phyloP scores from a whole-genome alignment of 2,329 filamentous ascomycete genomes.

The Fusarium musae region DNA sequence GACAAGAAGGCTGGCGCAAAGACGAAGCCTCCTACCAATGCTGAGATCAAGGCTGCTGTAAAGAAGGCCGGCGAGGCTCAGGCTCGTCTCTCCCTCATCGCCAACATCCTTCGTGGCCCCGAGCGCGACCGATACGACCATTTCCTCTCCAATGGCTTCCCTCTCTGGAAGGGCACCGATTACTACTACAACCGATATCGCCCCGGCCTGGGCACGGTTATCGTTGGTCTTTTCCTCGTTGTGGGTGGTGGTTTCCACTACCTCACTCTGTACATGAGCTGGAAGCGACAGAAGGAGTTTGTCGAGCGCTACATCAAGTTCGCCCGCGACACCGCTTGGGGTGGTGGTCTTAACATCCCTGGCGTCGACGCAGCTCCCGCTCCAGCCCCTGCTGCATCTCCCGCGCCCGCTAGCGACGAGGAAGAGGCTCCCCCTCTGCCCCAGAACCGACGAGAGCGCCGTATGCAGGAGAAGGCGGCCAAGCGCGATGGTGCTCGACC shows the following conservation, averaged over 20 bases:
- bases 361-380: slow-evolving; percentile 65
- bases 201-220: slow-evolving; percentile 86
- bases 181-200: slow-evolving; percentile 98
- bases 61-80: slow-evolving; percentile 87
- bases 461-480: slow-evolving; percentile 86
- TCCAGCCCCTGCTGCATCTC: slow-evolving; percentile 56
- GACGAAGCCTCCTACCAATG: slow-evolving; percentile 75
- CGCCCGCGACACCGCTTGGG: slow-evolving; percentile 89
- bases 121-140: slow-evolving; percentile 91
- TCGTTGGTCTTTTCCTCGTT: slow-evolving; percentile 83
- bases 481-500: slow-evolving; percentile 74
- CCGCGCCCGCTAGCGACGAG: slow-evolving; percentile 59
- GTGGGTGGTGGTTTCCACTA: slow-evolving; percentile 91
- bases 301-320: slow-evolving; percentile 92
- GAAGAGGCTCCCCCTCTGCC: slow-evolving; percentile 61
- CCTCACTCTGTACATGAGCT: slow-evolving; percentile 83
- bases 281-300: slow-evolving; percentile 91
- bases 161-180: slow-evolving; percentile 94
- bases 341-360: slow-evolving; percentile 79
- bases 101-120: slow-evolving; percentile 84
- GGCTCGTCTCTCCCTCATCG: slow-evolving; percentile 84
- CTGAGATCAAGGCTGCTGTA: slow-evolving; percentile 80
- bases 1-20: slow-evolving; percentile 68
- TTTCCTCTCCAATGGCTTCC: slow-evolving; percentile 93
- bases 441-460: slow-evolving; percentile 86